Conservation (phyloP, 2,329 filamentous ascomycete genomes). For the Fusarium humuli region DNA sequence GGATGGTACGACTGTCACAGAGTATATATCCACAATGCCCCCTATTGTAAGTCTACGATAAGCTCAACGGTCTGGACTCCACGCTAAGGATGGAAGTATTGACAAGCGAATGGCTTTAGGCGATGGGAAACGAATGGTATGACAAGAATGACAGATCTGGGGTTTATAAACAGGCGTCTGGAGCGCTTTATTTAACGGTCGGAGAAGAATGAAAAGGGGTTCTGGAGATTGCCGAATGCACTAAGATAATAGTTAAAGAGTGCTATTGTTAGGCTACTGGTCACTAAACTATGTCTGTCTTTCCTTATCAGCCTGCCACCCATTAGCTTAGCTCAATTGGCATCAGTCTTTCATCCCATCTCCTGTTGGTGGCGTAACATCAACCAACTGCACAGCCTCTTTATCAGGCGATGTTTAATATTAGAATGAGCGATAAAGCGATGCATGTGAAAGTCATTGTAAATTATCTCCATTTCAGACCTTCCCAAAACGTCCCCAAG, state of each 20-base stretch:
- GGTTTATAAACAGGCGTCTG: background rate
- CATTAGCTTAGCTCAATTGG: background rate
- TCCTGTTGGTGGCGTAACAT: background rate
- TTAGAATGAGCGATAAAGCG: background rate
- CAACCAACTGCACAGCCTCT: background rate
- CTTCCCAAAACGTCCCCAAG: background rate
- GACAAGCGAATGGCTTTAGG: background rate
- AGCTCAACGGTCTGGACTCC: background rate
- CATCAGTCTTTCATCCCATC: background rate
- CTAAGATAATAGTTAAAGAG: background rate
- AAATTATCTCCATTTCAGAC: background rate
- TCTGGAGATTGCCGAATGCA: background rate
- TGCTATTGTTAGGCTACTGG: background rate
- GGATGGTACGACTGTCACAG: background rate
- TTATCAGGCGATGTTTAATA: background rate
- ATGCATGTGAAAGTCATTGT: background rate
- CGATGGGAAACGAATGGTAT: background rate
- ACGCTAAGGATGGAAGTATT: background rate
- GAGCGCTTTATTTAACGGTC: background rate
- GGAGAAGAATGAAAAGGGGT: background rate
- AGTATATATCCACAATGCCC: background rate
- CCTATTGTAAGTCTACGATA: background rate
- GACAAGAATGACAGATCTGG: background rate
- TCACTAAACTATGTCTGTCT: background rate
- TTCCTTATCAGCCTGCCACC: background rate